These are phyloP conservation scores for Aotearoamyces nothofagi DNA, from an alignment of 2,329 filamentous ascomycete species.

Conservation along the genomic window DNA sequence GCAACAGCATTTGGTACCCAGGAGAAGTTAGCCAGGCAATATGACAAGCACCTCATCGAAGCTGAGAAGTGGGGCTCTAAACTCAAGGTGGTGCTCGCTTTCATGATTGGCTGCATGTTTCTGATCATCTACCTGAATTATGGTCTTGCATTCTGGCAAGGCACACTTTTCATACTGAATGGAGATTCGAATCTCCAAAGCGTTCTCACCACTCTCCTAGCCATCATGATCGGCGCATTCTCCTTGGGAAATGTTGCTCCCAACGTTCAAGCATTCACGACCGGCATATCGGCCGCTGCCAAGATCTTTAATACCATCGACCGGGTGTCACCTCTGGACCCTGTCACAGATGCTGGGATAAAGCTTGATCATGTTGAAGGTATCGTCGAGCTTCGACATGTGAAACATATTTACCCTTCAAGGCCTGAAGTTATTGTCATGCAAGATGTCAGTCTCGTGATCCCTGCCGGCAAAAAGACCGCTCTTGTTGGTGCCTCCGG, in stretches of 20 bases:
- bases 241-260: constrained; percentile 78
- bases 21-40: constrained; percentile 76
- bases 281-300: constrained; percentile 64
- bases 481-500: constrained; percentile 89
- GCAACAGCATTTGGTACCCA: constrained; percentile 88
- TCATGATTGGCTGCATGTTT: constrained; percentile 79
- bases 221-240: constrained; percentile 87
- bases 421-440: constrained; percentile 83
- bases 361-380: constrained; percentile 62
- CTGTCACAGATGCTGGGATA: constrained; percentile 53
- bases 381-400: constrained; percentile 61
- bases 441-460: constrained; percentile 61
- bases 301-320: constrained; percentile 96
- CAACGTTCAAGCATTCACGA: constrained; percentile 75
- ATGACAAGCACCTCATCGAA: constrained; percentile 57
- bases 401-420: constrained; percentile 92
- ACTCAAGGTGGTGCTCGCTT: constrained; percentile 54
- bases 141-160: constrained; percentile 79
- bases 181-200: constrained; percentile 50
- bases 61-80: constrained; percentile 67
- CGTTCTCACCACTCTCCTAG: constrained; percentile 75
- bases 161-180: constrained; percentile 56
- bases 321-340: constrained; percentile 69
- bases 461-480: constrained; percentile 83
- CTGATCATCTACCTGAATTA: constrained; percentile 75